Evolutionary conservation across 1,284 basidiomycete species (phyloP).

Genomic region (Cutaneotrichosporon mucoides): DNA sequence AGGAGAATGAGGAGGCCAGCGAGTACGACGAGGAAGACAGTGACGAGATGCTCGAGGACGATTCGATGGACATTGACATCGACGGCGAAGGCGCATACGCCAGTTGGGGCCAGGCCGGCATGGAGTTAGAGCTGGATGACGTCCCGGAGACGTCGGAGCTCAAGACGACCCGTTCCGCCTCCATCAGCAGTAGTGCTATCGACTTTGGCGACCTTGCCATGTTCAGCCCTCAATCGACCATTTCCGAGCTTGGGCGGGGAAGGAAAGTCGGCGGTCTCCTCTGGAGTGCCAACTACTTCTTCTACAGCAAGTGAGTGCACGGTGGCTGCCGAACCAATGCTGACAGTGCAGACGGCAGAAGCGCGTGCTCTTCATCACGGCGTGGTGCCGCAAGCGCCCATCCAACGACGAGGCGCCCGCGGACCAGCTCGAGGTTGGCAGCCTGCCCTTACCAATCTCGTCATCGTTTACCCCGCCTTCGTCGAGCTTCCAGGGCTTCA

Average conservation of each 20-base stretch:
- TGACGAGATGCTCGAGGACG: constrained; percentile 32
- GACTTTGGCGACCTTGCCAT: constrained; percentile 14
- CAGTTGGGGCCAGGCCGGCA: constrained; percentile 33
- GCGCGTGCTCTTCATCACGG: constrained; percentile 85
- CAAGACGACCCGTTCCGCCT: constrained; percentile 1
- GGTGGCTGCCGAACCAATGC: neutral
- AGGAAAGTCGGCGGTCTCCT: constrained; percentile 69
- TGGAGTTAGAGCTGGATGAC: constrained; percentile 28
- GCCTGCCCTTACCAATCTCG: constrained; percentile 35
- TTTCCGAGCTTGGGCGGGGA: constrained; percentile 50
- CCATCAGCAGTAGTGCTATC: constrained; percentile 44
- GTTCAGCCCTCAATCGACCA: constrained; percentile 14
- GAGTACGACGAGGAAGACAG: constrained; percentile 38
- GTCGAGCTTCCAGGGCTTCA: constrained; percentile 13
- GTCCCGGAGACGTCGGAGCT: constrained; percentile 14
- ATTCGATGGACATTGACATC: constrained; percentile 38
- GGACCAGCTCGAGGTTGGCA: constrained; percentile 16
- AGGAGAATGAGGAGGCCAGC: constrained; percentile 59
- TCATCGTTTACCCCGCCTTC: constrained; percentile 29
- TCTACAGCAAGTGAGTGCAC: constrained; percentile 74
- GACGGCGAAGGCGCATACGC: constrained; percentile 33
- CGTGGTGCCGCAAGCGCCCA: constrained; percentile 73
- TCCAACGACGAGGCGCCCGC: constrained; percentile 13
- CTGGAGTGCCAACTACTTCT: constrained; percentile 98
- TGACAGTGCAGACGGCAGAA: constrained; percentile 58